Conservation (phyloP, 2,329 filamentous ascomycete species). For the Diaporthe sp. region DNA sequence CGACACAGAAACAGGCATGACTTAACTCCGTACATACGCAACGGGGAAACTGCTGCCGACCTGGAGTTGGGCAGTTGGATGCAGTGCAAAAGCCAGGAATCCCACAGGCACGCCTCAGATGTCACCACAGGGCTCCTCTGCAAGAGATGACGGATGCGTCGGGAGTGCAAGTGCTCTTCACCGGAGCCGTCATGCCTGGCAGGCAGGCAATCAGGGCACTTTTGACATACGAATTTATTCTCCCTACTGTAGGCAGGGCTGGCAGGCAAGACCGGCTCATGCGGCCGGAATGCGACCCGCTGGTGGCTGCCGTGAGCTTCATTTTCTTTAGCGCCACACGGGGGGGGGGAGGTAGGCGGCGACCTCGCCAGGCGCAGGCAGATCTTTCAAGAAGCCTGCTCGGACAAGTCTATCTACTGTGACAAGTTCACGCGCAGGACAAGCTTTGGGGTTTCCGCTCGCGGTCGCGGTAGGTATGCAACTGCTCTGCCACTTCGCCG, state of each 20-base stretch:
- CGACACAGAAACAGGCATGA: not conserved
- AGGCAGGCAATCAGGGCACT: not conserved
- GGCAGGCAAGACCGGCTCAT: not conserved
- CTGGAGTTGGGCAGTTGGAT: not conserved
- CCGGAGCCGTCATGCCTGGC: not conserved
- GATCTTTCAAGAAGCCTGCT: not conserved
- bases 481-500: not conserved
- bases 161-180: not conserved
- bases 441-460: not conserved
- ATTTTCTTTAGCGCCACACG: not conserved
- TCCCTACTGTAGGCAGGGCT: not conserved
- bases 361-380: not conserved
- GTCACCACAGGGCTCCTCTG: not conserved
- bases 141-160: not conserved
- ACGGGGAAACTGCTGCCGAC: not conserved
- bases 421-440: not conserved
- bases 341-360: not conserved
- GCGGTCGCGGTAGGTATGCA: not conserved
- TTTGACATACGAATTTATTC: not conserved
- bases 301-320: conserved; percentile 1
- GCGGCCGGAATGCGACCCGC: not conserved
- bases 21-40: too few relatives aligned
- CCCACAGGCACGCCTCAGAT: not conserved
- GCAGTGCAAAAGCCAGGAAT: not conserved
- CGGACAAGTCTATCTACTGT: not conserved